Base-by-base conservation (phyloP, 1,284 basidiomycete genomes). In the Apiotrichum brassicae region DNA sequence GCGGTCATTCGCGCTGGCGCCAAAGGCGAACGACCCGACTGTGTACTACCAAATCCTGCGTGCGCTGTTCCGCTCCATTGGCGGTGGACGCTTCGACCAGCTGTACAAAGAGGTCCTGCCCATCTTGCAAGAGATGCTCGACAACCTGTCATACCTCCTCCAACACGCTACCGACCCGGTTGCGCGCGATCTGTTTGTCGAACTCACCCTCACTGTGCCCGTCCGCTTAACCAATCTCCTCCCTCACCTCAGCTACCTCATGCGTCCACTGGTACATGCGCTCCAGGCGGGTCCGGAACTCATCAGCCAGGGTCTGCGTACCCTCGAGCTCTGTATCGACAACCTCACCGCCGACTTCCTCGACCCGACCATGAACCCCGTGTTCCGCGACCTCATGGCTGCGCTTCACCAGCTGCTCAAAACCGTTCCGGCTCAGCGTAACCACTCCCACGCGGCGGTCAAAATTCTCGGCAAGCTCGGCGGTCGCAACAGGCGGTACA, bases 321-420 rank as follows among this genome's bases (percentile, higher is more conserved):
- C 95, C 0, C 81, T 99, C 52, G 97, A 99, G 73, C 79, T 99
- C n/a, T 98, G 94, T 74, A 97, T 99, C 68, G 97, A 99, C 77
- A 99, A 98, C 66, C 79, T 99, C 22, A 97, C 93, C 0, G 91
- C 93, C 18, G 95, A 98, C 70, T 99, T 98, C 77, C 79, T 99
- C 24, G 95, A 98, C 64, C 97, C 95, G 0, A 95, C 93, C 2
- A 83, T 99, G 66, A 88, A 84, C 55, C 91, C 90, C 0, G 90
- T 97, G 32, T 78, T 95, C 39, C 80, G 91, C 39, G 93, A 98
- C 58, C 79, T 99, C 53, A 97, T 95, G 89, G 86, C 87, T 55
- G 94, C 93, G 0, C 78, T 97, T 20, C 89, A 94, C 70, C 85
- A 82, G 58, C 85, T 93, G 63, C 77, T 99, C 37, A 90, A 87